Evolutionary conservation across 78 protist genomes (phyloP).

Genomic region (Protostelium mycophagum): DNA sequence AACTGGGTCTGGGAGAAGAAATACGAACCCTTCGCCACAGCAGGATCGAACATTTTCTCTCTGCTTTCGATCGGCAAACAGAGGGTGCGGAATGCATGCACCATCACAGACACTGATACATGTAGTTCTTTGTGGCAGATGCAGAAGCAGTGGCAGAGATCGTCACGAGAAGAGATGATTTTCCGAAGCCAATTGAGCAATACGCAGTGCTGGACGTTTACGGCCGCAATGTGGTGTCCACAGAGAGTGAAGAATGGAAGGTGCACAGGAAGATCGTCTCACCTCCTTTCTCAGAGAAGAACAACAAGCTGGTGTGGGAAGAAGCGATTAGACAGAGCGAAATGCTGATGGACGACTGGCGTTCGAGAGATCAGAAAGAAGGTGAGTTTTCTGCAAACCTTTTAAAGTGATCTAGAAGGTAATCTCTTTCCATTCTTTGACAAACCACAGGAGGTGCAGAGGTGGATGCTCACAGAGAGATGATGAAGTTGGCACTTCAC

Average conservation of each 20-base stretch:
- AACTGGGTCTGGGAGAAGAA: background rate
- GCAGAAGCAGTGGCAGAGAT: background rate
- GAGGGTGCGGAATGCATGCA: background rate
- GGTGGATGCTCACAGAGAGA: too few species aligned
- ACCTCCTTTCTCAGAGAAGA: background rate
- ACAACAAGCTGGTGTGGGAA: background rate
- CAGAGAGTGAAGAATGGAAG: background rate
- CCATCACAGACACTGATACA: background rate
- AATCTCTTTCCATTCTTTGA: too few species aligned
- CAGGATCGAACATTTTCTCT: background rate
- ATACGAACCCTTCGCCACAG: background rate
- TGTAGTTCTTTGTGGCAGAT: background rate
- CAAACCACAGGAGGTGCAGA: too few species aligned
- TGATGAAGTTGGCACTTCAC: too few species aligned
- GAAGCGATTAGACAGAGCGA: background rate
- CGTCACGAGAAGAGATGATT: background rate
- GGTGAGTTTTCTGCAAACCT: too few species aligned
- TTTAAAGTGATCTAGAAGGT: too few species aligned
- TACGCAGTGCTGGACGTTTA: background rate
- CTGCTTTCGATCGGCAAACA: background rate
- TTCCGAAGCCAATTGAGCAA: background rate
- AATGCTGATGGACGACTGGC: background rate
- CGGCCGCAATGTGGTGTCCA: background rate
- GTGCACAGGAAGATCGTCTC: background rate
- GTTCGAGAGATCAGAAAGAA: too few species aligned